Base-by-base conservation (phyloP, 2,329 filamentous ascomycete genomes). In the Talaromyces sp. region DNA sequence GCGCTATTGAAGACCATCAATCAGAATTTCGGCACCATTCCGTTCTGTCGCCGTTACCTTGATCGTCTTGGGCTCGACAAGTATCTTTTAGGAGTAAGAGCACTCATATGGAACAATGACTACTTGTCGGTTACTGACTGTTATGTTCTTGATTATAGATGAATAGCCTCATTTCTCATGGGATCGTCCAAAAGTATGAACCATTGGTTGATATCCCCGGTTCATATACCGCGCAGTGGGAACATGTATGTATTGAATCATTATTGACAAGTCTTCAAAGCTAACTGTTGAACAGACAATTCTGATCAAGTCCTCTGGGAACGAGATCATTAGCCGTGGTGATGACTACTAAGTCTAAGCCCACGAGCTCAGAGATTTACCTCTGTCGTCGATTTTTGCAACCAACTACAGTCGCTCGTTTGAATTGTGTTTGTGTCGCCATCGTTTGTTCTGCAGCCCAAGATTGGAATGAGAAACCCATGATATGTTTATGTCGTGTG, bases 181-280 rank as follows among this genome's bases (percentile, higher is more conserved):
- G 85, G 0, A 80, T 89, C 22, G 77, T 89, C 3, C 83, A 89
- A 49, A 74, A 80, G 3, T 86, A 89, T 70, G 76, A 76, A 15
- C 87, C 87, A 1, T 76, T 89, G 29, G 76, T 81, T 38, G 87
- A 89, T 68, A 73, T 85, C 49, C 79, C 82, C 68, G 87, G 86
- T 1, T 88, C 86, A 1, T 89, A 88, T 71, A 83, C 84, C 5
- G 87, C 87, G 10, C 88, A 89, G 69, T 89, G 86, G 72, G 87
- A 89, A 76, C 88, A 85, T 74, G 79, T 81, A 72, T 6, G 53
- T 65, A 7, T 51, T 43, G 27, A 15, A 17, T 51, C 27, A 22
- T 29, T 19, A 5, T 6, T 49, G 7, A 53, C 40, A 22, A 22
- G 8, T 17, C 49, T 47, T 19, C 25, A 49, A 53, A 47, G 34